These are phyloP conservation scores for Daldinia grandis DNA, from an alignment of 495 filamentous ascomycete genomes.

Conservation along the genomic window DNA sequence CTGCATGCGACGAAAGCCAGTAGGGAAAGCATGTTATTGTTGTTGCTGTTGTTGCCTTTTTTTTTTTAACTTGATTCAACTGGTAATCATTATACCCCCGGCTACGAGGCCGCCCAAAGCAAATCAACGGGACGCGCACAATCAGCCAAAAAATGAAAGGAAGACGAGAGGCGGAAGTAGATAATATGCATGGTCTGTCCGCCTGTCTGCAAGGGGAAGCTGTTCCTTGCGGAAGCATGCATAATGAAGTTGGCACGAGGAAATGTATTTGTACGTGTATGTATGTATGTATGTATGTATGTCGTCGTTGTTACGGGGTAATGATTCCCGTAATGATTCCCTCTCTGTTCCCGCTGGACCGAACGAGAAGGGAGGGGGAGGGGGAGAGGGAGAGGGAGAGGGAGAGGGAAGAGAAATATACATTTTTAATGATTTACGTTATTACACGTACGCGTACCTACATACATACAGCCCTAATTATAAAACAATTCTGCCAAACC, in stretches of 20 bases:
- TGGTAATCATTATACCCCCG: constrained; percentile 12
- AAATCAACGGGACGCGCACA: background rate
- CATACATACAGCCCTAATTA: background rate
- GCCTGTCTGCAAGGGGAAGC: background rate
- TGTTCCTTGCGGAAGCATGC: background rate
- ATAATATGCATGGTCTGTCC: background rate
- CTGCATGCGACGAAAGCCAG: background rate
- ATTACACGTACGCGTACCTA: constrained; percentile 35
- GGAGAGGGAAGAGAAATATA: background rate
- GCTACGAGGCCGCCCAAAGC: constrained; percentile 2
- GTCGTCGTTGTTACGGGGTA: constrained; percentile 8
- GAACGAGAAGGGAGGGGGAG: background rate
- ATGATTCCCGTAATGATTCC: constrained; percentile 17
- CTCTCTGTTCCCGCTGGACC: background rate
- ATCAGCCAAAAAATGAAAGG: background rate
- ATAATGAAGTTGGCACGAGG: constrained; percentile 13
- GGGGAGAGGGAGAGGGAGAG: background rate
- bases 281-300: constrained; percentile 5
- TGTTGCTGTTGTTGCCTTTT: background rate
- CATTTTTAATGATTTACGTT: constrained; percentile 29
- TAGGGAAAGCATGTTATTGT: background rate
- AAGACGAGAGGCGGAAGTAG: background rate
- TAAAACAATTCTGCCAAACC: background rate
- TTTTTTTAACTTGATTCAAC: background rate
- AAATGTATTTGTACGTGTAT: constrained; percentile 26